Evolutionary conservation across 129 eudicot genomes (phyloP).

Genomic region (Pseudognaphalium luteoalbum): DNA sequence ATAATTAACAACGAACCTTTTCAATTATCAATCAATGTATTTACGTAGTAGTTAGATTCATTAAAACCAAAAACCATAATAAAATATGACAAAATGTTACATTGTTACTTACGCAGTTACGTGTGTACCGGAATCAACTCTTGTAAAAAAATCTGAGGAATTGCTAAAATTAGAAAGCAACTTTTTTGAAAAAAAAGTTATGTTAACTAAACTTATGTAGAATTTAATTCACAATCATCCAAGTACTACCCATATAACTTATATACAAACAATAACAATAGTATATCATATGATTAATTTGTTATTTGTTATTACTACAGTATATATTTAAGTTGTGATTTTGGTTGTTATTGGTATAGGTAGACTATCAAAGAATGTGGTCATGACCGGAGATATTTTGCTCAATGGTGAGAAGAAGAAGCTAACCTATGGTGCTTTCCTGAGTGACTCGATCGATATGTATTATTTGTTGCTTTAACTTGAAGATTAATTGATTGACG

Average conservation of each 20-base stretch:
- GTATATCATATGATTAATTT: background rate
- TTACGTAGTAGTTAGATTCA: too few species aligned
- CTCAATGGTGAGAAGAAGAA: constrained; percentile 68
- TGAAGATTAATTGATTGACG: background rate
- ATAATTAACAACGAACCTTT: too few species aligned
- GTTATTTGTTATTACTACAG: background rate
- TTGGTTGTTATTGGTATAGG: constrained; percentile 42
- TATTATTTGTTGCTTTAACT: background rate
- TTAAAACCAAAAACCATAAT: too few species aligned
- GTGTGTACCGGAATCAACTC: too few species aligned
- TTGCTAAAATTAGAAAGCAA: background rate
- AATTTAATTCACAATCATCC: background rate
- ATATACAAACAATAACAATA: too few species aligned
- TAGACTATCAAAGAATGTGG: constrained; percentile 57
- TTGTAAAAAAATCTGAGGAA: too few species aligned
- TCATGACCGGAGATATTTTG: constrained; percentile 74
- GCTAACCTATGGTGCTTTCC: constrained; percentile 55
- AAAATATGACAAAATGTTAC: too few species aligned
- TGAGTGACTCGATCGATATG: constrained; percentile 32
- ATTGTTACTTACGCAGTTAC: too few species aligned
- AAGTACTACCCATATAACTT: too few species aligned
- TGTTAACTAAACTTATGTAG: background rate
- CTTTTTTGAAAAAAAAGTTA: background rate
- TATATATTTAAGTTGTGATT: background rate
- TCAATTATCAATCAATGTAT: too few species aligned